Evolutionary conservation across 1,284 basidiomycete genomes (phyloP).

Genomic region (Clitocybe nebularis): DNA sequence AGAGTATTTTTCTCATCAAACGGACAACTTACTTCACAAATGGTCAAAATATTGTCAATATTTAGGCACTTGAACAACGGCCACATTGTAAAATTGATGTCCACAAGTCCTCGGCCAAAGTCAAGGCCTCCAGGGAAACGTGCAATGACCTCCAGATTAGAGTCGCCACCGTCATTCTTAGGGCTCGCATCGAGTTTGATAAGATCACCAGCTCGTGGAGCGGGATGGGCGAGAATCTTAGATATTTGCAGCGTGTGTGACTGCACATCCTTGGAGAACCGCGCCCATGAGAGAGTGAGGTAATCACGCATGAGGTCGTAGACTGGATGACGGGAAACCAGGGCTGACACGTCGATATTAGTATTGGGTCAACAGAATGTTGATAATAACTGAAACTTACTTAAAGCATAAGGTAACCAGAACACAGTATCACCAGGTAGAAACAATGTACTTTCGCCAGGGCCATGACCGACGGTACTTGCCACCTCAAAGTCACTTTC

Average conservation of each 20-base stretch:
- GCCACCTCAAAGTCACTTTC: constrained; percentile 81
- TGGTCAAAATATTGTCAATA: constrained; percentile 90
- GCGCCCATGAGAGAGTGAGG: constrained; percentile 87
- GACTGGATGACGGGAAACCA: constrained; percentile 87
- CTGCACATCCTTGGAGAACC: constrained; percentile 89
- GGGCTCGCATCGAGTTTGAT: constrained; percentile 76
- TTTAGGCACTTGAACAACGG: constrained; percentile 93
- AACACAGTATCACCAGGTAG: constrained; percentile 86
- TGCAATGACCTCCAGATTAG: constrained; percentile 77
- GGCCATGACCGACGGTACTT: constrained; percentile 72
- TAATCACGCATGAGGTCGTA: constrained; percentile 94
- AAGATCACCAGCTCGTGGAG: constrained; percentile 83
- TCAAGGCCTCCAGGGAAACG: constrained; percentile 83
- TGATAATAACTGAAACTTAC: constrained; percentile 51
- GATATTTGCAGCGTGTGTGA: constrained; percentile 83
- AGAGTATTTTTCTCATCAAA: neutral
- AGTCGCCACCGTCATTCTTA: constrained; percentile 51
- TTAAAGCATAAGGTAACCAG: constrained; percentile 89
- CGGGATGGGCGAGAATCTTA: constrained; percentile 79
- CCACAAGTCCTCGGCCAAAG: constrained; percentile 78
- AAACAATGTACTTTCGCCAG: constrained; percentile 82
- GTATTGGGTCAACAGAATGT: constrained; percentile 5
- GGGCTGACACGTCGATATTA: constrained; percentile 40
- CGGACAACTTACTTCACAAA: constrained; percentile 70
- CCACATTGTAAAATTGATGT: constrained; percentile 95